These are phyloP conservation scores for Fraxinus anomala DNA, from an alignment of 257 asterid genomes.

Conservation along the genomic window DNA sequence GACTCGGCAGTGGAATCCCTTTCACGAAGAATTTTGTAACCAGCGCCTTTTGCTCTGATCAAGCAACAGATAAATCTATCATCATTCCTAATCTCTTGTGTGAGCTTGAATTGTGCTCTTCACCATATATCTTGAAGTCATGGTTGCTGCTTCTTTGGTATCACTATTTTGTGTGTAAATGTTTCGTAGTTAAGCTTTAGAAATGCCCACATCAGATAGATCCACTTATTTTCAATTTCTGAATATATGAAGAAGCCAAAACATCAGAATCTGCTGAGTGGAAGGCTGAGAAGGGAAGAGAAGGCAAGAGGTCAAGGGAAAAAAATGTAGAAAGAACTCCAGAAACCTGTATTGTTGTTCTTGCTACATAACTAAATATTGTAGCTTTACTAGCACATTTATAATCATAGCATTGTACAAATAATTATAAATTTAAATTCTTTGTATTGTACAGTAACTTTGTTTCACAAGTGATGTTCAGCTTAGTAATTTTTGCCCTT, in stretches of 20 bases:
- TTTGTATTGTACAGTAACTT: slow-evolving; percentile 4
- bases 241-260: background rate
- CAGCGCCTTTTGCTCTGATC: background rate
- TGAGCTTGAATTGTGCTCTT: background rate
- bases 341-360: background rate
- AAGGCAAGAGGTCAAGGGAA: background rate
- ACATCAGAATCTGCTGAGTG: background rate
- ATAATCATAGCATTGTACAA: background rate
- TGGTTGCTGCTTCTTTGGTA: background rate
- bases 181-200: no score
- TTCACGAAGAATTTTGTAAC: background rate
- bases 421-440: background rate
- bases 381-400: slow-evolving; percentile 10
- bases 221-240: background rate
- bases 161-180: background rate
- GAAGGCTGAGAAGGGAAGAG: background rate
- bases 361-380: background rate
- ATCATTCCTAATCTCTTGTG: background rate
- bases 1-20: background rate
- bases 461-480: slow-evolving; percentile 25
- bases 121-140: background rate
- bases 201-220: background rate
- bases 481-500: slow-evolving; percentile 15
- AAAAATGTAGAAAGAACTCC: background rate
- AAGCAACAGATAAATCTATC: background rate